Evolutionary conservation across 139 green algal species (phyloP), one percentile per base, ranked within the genome.

Genomic region (Coelastrella sp.): DNA sequence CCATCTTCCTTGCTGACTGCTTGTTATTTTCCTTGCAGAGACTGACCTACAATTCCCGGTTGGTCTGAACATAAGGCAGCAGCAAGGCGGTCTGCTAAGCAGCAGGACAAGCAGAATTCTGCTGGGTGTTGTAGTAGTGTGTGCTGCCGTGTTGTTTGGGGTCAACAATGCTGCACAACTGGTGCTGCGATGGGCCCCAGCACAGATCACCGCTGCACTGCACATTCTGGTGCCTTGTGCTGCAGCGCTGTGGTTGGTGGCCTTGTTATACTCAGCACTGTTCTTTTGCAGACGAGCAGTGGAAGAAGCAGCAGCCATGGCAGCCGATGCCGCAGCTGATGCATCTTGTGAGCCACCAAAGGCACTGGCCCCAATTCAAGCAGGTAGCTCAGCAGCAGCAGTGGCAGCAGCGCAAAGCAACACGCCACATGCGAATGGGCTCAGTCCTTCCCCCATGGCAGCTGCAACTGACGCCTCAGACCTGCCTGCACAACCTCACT

Each of bases 191-290:
- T 73, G 73, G 65, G 15, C 27, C 4, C 19, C 82, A 49, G 24
- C 60, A 24, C 82, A 87, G 65, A 56, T 87, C 0, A 78, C 82
- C 4, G 12, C 49, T 22, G 82, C 56, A 20, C 82, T 87, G 24
- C 20, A 70, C 15, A 58, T 87, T 4, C 65, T 87, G 8, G 82
- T 87, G 27, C 82, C 82, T 9, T 24, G 17, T 19, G 82, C 82
- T 57, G 63, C 25, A 11, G 25, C 6, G 3, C 57, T 68, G 82
- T 87, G 82, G 82, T 25, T 74, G 14, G 70, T 25, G n/a, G 19
- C 59, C 61, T 35, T 87, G 25, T 60, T 19, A 0, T 0, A 11
- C 7, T 24, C 81, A 24, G 20, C 60, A 7, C 56, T 19, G 14
- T 0, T 10, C n/a, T 76, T 25, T 4, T 87, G 60, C 24, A 25